Evolutionary conservation across 176 grass and related monocot species (phyloP).

Genomic region (Rhynchospora tenuis): DNA sequence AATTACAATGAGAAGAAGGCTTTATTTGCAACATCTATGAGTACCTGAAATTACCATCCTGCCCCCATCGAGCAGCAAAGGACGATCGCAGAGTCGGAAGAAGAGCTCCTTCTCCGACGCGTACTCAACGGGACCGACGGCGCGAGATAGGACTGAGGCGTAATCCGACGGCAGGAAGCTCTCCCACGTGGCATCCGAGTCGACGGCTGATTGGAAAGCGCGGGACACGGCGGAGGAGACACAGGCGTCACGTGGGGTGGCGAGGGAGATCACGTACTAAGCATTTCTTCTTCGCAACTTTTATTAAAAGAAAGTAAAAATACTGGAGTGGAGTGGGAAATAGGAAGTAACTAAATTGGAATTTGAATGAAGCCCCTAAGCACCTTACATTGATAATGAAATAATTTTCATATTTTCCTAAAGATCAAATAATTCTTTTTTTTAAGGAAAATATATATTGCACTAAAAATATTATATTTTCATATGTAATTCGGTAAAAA

Average conservation of each 20-base stretch:
- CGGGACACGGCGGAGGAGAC: conserved; percentile 15
- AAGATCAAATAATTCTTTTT: too few relatives aligned
- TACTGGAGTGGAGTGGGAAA: too few relatives aligned
- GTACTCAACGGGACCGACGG: not conserved
- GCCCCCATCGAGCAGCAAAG: conserved; percentile 3
- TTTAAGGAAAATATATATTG: too few relatives aligned
- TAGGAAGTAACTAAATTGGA: too few relatives aligned
- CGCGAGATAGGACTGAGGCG: not conserved
- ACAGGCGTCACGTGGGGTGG: conserved; percentile 22
- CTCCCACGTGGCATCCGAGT: conserved; percentile 7
- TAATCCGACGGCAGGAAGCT: conserved; percentile 10
- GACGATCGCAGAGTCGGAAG: conserved; percentile 8
- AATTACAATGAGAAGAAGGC: not conserved
- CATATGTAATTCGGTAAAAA: too few relatives aligned
- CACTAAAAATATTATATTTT: too few relatives aligned
- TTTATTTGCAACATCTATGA: not conserved
- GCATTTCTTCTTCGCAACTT: too few relatives aligned
- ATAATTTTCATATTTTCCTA: too few relatives aligned
- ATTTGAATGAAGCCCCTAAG: too few relatives aligned
- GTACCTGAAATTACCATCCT: not conserved
- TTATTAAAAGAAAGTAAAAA: too few relatives aligned
- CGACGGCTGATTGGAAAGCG: not conserved
- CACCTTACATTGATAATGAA: too few relatives aligned
- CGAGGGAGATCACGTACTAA: conserved; percentile 14
- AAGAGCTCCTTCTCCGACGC: not conserved